A percentile compares a stretch with the other conserved stretches of the same genome.
Conservation (phyloP, 495 filamentous ascomycete genomes). For the Penicillium diatomitis region DNA sequence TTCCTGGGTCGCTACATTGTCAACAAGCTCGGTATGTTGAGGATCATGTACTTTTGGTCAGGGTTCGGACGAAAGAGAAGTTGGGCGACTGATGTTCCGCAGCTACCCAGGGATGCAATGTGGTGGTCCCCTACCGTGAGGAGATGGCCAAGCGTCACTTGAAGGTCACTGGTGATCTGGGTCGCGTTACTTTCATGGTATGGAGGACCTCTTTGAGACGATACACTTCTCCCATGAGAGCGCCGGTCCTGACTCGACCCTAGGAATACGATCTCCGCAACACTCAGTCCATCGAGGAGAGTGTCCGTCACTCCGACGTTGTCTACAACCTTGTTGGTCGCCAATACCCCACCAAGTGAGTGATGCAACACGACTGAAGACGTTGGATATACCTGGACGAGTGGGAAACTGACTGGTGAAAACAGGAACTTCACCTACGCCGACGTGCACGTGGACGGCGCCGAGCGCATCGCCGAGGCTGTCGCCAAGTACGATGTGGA, state of each 20-base stretch:
- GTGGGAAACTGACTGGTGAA: conserved; percentile 17
- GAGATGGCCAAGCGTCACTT: conserved; percentile 97
- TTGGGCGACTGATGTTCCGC: conserved; percentile 25
- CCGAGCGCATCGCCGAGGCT: conserved; percentile 90
- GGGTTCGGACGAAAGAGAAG: conserved; percentile 2
- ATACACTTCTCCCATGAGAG: not conserved
- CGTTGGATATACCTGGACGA: too few species aligned
- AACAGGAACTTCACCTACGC: conserved; percentile 82
- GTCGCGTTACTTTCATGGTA: conserved; percentile 78
- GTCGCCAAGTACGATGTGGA: conserved; percentile 98
- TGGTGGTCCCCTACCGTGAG: conserved; percentile 88
- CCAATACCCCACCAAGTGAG: conserved; percentile 91
- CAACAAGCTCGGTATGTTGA: conserved; percentile 72
- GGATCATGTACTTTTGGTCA: not conserved
- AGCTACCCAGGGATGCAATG: conserved; percentile 88
- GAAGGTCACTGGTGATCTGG: conserved; percentile 90
- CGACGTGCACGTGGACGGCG: conserved; percentile 89
- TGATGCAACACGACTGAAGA: not conserved
- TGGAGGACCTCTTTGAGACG: conserved; percentile 4
- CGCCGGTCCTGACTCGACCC: conserved; percentile 5
- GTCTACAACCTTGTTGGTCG: conserved; percentile 95
- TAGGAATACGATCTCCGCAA: conserved; percentile 95
- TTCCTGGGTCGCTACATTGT: conserved; percentile 97
- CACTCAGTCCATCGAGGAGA: conserved; percentile 91
- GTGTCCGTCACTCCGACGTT: conserved; percentile 90